Conservation (phyloP, 2,329 filamentous ascomycete genomes). For the Alternaria sp. region DNA sequence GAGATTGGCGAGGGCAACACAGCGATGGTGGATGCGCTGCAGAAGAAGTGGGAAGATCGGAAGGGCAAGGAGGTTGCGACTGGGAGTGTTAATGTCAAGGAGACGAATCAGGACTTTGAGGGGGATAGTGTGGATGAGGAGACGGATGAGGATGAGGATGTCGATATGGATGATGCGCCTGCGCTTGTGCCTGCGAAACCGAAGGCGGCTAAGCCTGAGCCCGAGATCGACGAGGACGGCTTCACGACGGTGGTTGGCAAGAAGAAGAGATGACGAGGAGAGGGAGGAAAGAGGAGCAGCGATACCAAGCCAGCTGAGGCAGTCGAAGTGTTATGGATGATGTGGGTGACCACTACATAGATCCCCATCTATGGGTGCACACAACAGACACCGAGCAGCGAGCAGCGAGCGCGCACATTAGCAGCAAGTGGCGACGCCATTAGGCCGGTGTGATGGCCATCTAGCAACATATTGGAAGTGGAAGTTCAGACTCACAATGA, state of each 20-base stretch:
- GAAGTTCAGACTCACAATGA: neutral
- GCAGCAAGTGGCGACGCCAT: neutral
- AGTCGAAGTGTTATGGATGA: neutral
- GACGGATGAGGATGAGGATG: conserved; percentile 52
- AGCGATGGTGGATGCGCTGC: conserved; percentile 68
- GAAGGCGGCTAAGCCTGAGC: conserved; percentile 41
- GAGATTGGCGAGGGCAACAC: conserved; percentile 71
- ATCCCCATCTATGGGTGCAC: neutral
- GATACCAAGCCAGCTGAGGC: neutral
- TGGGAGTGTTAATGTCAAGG: conserved; percentile 55
- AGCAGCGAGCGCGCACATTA: neutral
- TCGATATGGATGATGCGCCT: conserved; percentile 48
- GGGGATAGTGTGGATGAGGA: conserved; percentile 58
- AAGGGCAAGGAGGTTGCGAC: conserved; percentile 64
- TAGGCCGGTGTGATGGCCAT: neutral
- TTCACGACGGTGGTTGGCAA: conserved; percentile 52
- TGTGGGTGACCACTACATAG: neutral
- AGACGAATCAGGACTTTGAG: conserved; percentile 60
- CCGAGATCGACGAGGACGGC: conserved; percentile 51
- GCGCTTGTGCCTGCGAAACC: conserved; percentile 42
- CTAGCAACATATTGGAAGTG: neutral
- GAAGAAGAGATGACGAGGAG: conserved; percentile 41
- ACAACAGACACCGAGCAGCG: neutral
- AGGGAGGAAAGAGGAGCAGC: neutral
- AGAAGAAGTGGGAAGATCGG: conserved; percentile 66